Evolutionary conservation across 2,329 filamentous ascomycete species (phyloP).

Genomic region (Colletotrichum chrysophilum): DNA sequence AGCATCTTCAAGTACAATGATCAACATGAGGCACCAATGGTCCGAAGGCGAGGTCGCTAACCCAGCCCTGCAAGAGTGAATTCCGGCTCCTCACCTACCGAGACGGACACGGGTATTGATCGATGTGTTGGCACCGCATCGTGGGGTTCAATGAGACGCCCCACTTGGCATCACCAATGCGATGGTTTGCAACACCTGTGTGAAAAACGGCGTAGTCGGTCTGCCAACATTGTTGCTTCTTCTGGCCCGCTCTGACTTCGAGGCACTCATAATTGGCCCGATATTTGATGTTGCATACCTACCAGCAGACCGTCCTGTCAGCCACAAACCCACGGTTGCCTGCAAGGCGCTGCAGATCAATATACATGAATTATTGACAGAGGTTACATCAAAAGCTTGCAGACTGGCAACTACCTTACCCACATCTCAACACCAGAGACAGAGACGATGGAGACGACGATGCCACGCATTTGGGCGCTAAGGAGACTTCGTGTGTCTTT

Average conservation of each 20-base stretch:
- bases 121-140: constrained; percentile 3
- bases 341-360: constrained; percentile 18
- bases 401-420: not conserved
- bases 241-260: not conserved
- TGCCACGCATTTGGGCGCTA: not conserved
- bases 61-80: not conserved
- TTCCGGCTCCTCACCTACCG: not conserved
- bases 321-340: not conserved
- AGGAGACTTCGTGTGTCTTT: not conserved
- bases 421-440: not conserved
- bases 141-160: not conserved
- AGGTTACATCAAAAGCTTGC: not conserved
- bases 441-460: not conserved
- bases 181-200: not conserved
- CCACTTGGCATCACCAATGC: not conserved
- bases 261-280: not conserved
- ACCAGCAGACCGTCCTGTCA: not conserved
- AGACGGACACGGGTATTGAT: not conserved
- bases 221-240: constrained; percentile 4
- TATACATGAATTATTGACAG: not conserved
- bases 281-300: not conserved
- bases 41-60: not conserved
- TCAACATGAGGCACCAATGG: not conserved
- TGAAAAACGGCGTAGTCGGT: not conserved
- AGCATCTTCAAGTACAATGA: not conserved